Conservation (phyloP, 1,284 basidiomycete species). For the Gomphus sp. region DNA sequence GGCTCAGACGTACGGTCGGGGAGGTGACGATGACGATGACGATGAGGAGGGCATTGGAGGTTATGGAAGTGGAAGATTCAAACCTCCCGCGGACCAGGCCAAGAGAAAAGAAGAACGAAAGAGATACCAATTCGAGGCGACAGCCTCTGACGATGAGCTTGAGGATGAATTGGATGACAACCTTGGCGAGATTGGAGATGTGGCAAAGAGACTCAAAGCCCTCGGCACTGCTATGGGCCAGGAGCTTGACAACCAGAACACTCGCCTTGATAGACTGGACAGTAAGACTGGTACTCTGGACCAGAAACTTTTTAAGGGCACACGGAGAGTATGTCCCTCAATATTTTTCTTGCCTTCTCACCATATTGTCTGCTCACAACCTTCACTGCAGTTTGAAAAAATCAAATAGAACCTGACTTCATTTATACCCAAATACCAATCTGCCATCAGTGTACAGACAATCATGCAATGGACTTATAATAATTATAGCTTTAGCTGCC, state of each 20-base stretch:
- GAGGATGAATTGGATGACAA: slow-evolving; percentile 91
- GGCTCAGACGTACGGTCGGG: slow-evolving; percentile 52
- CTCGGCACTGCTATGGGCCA: slow-evolving; percentile 80
- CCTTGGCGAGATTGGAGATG: slow-evolving; percentile 79
- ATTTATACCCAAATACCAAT: not conserved
- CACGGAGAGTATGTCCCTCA: slow-evolving; percentile 48
- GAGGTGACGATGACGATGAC: slow-evolving; percentile 33
- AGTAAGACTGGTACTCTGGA: slow-evolving; percentile 63
- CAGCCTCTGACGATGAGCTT: slow-evolving; percentile 90
- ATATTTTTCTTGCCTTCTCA: not conserved
- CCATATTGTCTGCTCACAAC: not conserved
- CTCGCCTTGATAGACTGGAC: slow-evolving; percentile 57
- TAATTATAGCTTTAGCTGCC: slow-evolving; percentile 9
- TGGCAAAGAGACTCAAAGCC: slow-evolving; percentile 77
- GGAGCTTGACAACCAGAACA: slow-evolving; percentile 73
- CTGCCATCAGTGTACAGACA: not conserved
- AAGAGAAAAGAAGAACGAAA: slow-evolving; percentile 62
- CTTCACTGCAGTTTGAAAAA: slow-evolving; percentile 6
- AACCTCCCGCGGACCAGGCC: slow-evolving; percentile 38
- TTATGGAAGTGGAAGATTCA: slow-evolving; percentile 32
- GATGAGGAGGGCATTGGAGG: slow-evolving; percentile 35
- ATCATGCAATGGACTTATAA: not conserved
- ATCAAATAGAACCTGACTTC: slow-evolving; percentile 1
- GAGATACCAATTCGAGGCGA: slow-evolving; percentile 92
- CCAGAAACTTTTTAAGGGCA: slow-evolving; percentile 55